A percentile compares a stretch with the other conserved stretches of the same genome.
Evolutionary conservation across 2,329 filamentous ascomycete genomes (phyloP).

Genomic region (Fusarium fujikuroi): DNA sequence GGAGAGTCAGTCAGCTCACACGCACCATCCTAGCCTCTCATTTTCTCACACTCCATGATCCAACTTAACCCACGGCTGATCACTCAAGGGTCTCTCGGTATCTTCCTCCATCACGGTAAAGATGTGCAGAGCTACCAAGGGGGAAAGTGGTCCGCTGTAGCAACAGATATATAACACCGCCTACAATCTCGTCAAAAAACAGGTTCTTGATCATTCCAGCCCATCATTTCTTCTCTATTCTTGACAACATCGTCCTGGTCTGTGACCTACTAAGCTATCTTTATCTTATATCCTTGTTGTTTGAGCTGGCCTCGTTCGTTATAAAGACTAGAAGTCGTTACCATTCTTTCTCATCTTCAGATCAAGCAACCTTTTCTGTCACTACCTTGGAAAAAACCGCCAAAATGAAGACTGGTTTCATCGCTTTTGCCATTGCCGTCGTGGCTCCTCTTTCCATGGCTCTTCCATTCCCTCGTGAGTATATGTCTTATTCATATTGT

Average conservation of each 20-base stretch:
- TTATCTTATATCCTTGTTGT: slow-evolving; percentile 19
- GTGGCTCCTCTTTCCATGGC: slow-evolving; percentile 33
- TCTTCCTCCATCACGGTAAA: slow-evolving; percentile 7
- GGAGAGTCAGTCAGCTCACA: background rate
- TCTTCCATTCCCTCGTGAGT: slow-evolving; percentile 29
- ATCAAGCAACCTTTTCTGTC: slow-evolving; percentile 13
- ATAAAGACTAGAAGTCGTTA: slow-evolving; percentile 15
- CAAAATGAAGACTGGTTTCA: slow-evolving; percentile 43
- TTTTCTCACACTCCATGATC: background rate
- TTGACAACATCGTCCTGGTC: slow-evolving; percentile 24
- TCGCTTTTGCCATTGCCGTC: slow-evolving; percentile 33
- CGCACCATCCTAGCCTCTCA: background rate
- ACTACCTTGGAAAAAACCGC: background rate
- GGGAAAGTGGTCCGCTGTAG: background rate
- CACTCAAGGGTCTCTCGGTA: slow-evolving; percentile 15
- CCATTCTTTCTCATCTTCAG: background rate
- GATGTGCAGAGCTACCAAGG: slow-evolving; percentile 26
- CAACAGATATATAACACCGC: slow-evolving; percentile 24
- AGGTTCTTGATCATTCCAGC: background rate
- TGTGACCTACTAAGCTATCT: slow-evolving; percentile 23
- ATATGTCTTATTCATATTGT: background rate
- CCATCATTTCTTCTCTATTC: slow-evolving; percentile 22
- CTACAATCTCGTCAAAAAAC: slow-evolving; percentile 10
- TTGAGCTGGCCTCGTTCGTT: slow-evolving; percentile 26
- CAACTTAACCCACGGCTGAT: background rate